Evolutionary conservation across 495 filamentous ascomycete species (phyloP), one percentile per base, ranked within the genome.

Genomic region (Podospora australis): DNA sequence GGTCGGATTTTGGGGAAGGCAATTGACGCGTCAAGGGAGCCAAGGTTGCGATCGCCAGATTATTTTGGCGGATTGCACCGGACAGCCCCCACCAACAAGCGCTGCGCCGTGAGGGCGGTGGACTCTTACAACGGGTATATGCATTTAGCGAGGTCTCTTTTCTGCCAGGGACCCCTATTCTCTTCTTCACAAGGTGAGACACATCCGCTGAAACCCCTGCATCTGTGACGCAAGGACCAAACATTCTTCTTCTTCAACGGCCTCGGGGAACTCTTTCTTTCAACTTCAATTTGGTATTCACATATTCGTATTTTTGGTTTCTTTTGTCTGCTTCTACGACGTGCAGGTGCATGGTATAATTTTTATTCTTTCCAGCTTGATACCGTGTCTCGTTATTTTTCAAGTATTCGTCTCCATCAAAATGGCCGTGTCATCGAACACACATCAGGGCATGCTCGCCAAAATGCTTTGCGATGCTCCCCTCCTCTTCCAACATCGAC

Each of bases 381-480:
- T n/a, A n/a, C n/a, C n/a, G n/a, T n/a, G n/a, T 34, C 30, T 34
- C 30, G 32, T 16, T 17, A 36, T 36, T 36, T 16, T 16, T 36
- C 32, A 36, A 16, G 32, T 34, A 34, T 34, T 13, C 9, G 16
- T 4, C 11, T 4, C 30, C 9, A 11, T 34, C 11, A 10, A 23
- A 32, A 13, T n/a, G 10, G 11, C 46, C 21, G 6, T 29, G n/a
- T 65, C 44, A 70, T 43, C 62, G 62, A 16, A 80, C 54, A 58
- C 74, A 80, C 66, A 80, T 70, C 32, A 74, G 55, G 0, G 77
- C 70, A 35, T 75, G 65, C 16, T 76, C 69, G 9, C 75, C 77
- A 65, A 78, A 78, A 23, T 64, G 41, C 20, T 59, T 38, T 6
- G 64, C 49, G 21, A 78, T 65, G 51, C 70, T 75, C 16, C 74